Conservation (phyloP, 2,329 filamentous ascomycete genomes). For the Penicillium expansum region DNA sequence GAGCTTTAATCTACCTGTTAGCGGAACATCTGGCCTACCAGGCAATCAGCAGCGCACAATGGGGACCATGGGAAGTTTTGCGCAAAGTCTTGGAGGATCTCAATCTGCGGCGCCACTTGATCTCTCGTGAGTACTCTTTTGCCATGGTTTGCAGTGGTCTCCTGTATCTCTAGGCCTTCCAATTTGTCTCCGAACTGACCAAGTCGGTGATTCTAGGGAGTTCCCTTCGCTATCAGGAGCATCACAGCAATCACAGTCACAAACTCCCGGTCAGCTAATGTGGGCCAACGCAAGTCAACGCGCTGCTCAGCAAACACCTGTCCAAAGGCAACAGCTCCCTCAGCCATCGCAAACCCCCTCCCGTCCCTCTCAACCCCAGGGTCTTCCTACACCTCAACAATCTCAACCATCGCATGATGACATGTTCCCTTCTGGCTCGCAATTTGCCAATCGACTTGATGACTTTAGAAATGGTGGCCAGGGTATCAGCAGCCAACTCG, state of each 20-base stretch:
- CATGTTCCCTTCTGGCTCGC: slow-evolving; percentile 46
- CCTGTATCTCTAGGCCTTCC: slow-evolving; percentile 1
- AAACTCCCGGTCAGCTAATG: slow-evolving; percentile 53
- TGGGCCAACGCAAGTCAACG: slow-evolving; percentile 59
- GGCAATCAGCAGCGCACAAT: slow-evolving; percentile 52
- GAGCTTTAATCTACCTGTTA: slow-evolving; percentile 57
- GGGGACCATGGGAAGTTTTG: slow-evolving; percentile 54
- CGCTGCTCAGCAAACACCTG: slow-evolving; percentile 52
- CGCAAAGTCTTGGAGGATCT: slow-evolving; percentile 55
- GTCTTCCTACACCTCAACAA: slow-evolving; percentile 43
- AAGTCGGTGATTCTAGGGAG: slow-evolving; percentile 47
- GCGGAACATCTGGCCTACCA: slow-evolving; percentile 52
- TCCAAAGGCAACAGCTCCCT: slow-evolving; percentile 52
- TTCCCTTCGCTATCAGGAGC: slow-evolving; percentile 61
- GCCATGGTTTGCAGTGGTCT: slow-evolving; percentile 1
- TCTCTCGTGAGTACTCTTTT: slow-evolving; percentile 51
- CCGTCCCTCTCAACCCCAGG: slow-evolving; percentile 40
- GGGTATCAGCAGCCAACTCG: slow-evolving; percentile 52
- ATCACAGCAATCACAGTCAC: slow-evolving; percentile 53
- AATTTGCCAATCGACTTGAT: slow-evolving; percentile 52
- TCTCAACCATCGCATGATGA: slow-evolving; percentile 50
- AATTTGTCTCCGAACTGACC: slow-evolving; percentile 13
- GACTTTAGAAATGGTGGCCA: slow-evolving; percentile 59
- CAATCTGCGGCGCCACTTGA: slow-evolving; percentile 55
- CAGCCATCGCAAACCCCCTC: slow-evolving; percentile 43